phyloP scores from a whole-genome alignment of 805 yeast species.

The Komagataella kurtzmanii region DNA sequence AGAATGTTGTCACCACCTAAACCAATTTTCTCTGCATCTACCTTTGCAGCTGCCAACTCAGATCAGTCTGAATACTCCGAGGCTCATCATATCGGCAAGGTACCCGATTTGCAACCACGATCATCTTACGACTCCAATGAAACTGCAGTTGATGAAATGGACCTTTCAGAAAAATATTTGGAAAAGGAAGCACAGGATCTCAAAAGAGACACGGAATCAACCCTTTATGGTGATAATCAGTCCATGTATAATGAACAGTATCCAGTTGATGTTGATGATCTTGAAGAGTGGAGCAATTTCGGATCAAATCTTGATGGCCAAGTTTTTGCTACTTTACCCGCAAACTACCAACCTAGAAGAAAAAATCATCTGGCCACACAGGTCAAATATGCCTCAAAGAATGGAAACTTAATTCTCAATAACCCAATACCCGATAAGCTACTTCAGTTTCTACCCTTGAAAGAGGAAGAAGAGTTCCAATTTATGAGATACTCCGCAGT shows the following conservation, averaged over 20 bases:
- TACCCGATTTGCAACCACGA: slow-evolving; percentile 7
- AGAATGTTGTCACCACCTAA: slow-evolving; percentile 48
- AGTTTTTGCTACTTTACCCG: slow-evolving; percentile 16
- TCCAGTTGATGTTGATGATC: neutral
- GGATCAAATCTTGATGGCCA: slow-evolving; percentile 14
- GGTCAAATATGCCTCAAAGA: slow-evolving; percentile 62
- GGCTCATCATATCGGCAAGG: neutral
- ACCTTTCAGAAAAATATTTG: neutral
- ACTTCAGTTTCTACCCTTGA: slow-evolving; percentile 69
- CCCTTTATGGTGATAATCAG: neutral
- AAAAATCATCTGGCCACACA: slow-evolving; percentile 18
- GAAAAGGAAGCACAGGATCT: neutral
- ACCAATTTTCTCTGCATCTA: slow-evolving; percentile 49
- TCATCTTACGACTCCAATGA: neutral
- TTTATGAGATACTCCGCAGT: slow-evolving; percentile 97
- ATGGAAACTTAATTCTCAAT: slow-evolving; percentile 80
- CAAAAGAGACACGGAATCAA: neutral
- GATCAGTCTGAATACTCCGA: neutral
- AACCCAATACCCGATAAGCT: slow-evolving; percentile 91
- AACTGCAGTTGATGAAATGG: neutral
- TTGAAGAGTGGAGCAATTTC: neutral
- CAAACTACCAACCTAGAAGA: slow-evolving; percentile 22
- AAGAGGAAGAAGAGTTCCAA: slow-evolving; percentile 86
- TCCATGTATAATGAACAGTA: neutral
- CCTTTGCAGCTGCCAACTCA: slow-evolving; percentile 45